Conservation (phyloP, 441 rosid species). For the Erodium moschatum region DNA sequence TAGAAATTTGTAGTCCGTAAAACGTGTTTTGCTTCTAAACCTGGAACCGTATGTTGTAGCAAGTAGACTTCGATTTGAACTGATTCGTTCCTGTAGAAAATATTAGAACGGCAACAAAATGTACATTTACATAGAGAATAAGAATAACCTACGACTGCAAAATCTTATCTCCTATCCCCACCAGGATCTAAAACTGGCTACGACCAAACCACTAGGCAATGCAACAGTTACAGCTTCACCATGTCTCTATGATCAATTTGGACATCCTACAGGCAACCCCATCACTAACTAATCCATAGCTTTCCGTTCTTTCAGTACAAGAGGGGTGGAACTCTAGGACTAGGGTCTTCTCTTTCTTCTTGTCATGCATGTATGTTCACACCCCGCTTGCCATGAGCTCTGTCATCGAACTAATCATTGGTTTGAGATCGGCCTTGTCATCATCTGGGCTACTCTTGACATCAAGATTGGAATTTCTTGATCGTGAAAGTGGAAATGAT, state of each 20-base stretch:
- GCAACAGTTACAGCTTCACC: constrained; percentile 4
- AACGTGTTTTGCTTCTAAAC: too few species aligned
- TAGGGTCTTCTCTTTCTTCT: background rate
- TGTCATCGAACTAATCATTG: constrained; percentile 31
- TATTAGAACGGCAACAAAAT: background rate
- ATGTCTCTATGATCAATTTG: background rate
- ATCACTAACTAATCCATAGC: too few species aligned
- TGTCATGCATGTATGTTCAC: constrained; percentile 18
- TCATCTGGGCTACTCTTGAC: constrained; percentile 20
- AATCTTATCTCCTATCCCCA: constrained; percentile 3
- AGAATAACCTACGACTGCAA: constrained; percentile 19
- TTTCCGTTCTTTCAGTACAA: too few species aligned
- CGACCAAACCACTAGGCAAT: background rate
- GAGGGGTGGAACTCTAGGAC: too few species aligned
- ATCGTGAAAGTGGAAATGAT: constrained; percentile 32
- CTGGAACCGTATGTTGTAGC: too few species aligned
- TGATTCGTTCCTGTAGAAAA: too few species aligned
- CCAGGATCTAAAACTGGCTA: background rate
- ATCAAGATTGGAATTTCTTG: constrained; percentile 30
- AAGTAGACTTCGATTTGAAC: too few species aligned
- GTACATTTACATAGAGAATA: constrained; percentile 13
- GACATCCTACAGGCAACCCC: background rate
- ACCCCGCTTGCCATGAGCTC: constrained; percentile 53
- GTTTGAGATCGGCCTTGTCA: constrained; percentile 22
- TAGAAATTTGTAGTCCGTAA: too few species aligned